These are phyloP conservation scores for Boletus coccyginus DNA, from an alignment of 768 basidiomycete species.

Conservation along the genomic window DNA sequence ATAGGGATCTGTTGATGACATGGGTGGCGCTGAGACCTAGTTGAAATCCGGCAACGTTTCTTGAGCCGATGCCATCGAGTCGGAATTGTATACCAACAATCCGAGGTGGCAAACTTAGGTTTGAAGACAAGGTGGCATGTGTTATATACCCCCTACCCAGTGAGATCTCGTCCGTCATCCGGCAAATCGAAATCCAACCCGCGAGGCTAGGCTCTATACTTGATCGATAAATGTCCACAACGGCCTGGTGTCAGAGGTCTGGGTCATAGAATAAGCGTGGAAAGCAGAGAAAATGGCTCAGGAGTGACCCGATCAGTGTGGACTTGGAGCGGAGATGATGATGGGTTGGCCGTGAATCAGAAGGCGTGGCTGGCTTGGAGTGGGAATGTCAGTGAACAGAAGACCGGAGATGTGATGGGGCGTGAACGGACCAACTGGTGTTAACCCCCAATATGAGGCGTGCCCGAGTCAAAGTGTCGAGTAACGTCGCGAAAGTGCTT, in stretches of 20 bases:
- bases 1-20: background rate
- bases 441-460: background rate
- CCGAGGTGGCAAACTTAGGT: constrained; percentile 5
- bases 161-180: background rate
- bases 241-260: constrained; percentile 5
- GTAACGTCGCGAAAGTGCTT: background rate
- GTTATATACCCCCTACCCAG: background rate
- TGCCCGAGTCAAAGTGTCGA: background rate
- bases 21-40: background rate
- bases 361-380: background rate
- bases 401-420: too few relatives aligned
- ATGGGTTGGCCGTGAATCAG: background rate
- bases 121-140: constrained; percentile 4
- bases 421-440: background rate
- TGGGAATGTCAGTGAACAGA: background rate
- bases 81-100: constrained; percentile 1
- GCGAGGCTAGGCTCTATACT: constrained; percentile 3
- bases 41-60: background rate
- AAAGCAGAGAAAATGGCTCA: constrained; percentile 5
- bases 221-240: constrained; percentile 7
- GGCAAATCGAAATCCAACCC: background rate
- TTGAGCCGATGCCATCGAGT: background rate
- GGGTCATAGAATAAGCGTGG: constrained; percentile 4
- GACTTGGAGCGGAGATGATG: background rate
- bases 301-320: background rate